Base-by-base conservation (phyloP, 2,329 filamentous ascomycete species). In the Aspergillus costaricaensis region DNA sequence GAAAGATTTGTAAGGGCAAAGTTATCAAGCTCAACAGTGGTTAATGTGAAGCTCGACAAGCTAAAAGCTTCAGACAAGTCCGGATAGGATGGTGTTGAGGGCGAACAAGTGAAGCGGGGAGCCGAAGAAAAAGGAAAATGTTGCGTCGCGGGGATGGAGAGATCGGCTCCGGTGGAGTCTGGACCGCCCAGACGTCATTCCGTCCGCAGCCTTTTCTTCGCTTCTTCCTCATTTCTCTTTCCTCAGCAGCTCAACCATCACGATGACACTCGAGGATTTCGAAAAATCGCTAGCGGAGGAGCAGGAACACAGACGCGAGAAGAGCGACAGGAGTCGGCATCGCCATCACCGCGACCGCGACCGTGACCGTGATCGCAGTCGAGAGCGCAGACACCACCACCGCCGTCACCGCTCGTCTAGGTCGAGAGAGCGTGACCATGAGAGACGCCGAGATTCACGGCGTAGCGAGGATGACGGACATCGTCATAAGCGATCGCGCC, bases 201-300 rank as follows among this genome's bases (percentile, higher is more conserved):
- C 53, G 21, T 55, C 51, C 61, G 53, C 61, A 64, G 63, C 66
- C 66, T 61, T 68, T 65, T 64, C 57, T 59, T 62, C 65, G 30
- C 57, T 57, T 54, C 58, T 61, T 63, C 48, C 44, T 43, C 43
- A 36, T 58, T 47, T 38, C 27, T 32, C 25, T 30, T 61, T 38
- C 6, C 32, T 25, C 39, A 49, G 27, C 47, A 41, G 19, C 30
- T 41, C 38, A 76, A 54, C n/a, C 53, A 55, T n/a, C 53, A 55
- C 53, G 27, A 88, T 87, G 86, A 82, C 83, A 5, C 73, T 88
- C 60, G 85, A 87, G 67, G 91, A 93, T 60, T 96, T 96, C 61
- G 92, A 96, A 75, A 91, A 88, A 72, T 81, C 87, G 25, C 82
- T 96, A 12, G 89, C 88, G 1, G 84, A 87, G 48, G 87, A 86